These are phyloP conservation scores for Inga laurina DNA, from an alignment of 306 rosid genomes.

Conservation along the genomic window DNA sequence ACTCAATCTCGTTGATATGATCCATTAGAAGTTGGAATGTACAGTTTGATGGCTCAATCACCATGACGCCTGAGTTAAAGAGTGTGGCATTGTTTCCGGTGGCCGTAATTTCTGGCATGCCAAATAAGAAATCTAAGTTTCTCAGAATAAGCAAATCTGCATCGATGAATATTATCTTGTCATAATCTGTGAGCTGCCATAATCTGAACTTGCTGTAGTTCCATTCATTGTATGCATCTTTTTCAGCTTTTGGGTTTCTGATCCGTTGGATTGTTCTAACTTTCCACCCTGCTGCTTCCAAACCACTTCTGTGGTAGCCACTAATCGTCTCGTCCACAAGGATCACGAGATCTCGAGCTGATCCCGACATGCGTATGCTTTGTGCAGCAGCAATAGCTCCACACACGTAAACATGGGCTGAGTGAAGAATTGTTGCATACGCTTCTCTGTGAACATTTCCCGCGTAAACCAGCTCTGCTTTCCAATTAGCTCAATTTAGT, in stretches of 20 bases:
- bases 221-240: slow-evolving; percentile 96
- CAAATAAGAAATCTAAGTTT: slow-evolving; percentile 82
- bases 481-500: slow-evolving; percentile 27
- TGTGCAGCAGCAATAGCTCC: slow-evolving; percentile 97
- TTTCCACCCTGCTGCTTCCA: slow-evolving; percentile 96
- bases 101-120: slow-evolving; percentile 91
- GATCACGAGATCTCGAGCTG: slow-evolving; percentile 84
- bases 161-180: slow-evolving; percentile 92
- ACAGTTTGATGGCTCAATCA: slow-evolving; percentile 89
- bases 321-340: slow-evolving; percentile 87
- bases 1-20: slow-evolving; percentile 74
- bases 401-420: slow-evolving; percentile 88
- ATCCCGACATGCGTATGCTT: slow-evolving; percentile 89
- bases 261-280: slow-evolving; percentile 78
- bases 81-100: slow-evolving; percentile 88
- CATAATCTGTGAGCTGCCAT: slow-evolving; percentile 91
- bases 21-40: slow-evolving; percentile 85
- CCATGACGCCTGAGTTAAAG: slow-evolving; percentile 95
- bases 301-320: slow-evolving; percentile 77
- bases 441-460: slow-evolving; percentile 79
- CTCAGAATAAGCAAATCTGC: slow-evolving; percentile 84
- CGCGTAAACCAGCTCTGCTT: slow-evolving; percentile 62
- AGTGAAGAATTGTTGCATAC: slow-evolving; percentile 92
- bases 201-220: slow-evolving; percentile 94
- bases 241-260: slow-evolving; percentile 94